phyloP scores from a whole-genome alignment of 106 monocot genomes.

The Dioscorea dumetorum region DNA sequence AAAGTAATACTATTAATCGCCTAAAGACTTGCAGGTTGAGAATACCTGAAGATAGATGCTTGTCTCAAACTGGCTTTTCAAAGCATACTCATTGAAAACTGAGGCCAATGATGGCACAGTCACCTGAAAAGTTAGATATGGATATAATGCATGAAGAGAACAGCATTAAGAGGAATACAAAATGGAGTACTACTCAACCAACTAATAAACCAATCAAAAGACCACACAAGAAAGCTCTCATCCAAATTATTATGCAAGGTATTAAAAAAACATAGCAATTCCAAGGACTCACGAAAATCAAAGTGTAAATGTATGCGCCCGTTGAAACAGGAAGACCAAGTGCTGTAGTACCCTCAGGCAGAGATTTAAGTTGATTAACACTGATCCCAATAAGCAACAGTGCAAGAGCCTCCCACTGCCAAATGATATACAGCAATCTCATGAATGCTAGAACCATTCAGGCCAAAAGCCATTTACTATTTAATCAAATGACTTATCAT shows the following conservation, averaged over 20 bases:
- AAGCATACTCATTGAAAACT: slow-evolving; percentile 92
- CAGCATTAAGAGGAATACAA: too few relatives aligned
- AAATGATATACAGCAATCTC: background rate
- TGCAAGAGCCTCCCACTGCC: slow-evolving; percentile 92
- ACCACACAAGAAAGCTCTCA: too few relatives aligned
- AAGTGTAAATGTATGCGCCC: slow-evolving; percentile 79
- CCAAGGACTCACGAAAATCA: slow-evolving; percentile 39
- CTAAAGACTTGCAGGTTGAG: background rate
- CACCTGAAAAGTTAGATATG: slow-evolving; percentile 39
- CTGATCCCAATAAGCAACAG: slow-evolving; percentile 92
- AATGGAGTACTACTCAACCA: too few relatives aligned
- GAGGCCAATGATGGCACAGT: slow-evolving; percentile 93
- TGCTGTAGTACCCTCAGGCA: slow-evolving; percentile 61
- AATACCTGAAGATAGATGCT: slow-evolving; percentile 97
- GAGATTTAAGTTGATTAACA: slow-evolving; percentile 71
- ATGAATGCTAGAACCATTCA: too few relatives aligned
- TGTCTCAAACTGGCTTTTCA: slow-evolving; percentile 97
- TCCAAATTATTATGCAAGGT: too few relatives aligned
- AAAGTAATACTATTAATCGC: too few relatives aligned
- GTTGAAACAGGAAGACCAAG: slow-evolving; percentile 71
- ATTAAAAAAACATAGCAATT: too few relatives aligned
- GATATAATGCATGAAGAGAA: too few relatives aligned
- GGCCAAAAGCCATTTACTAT: too few relatives aligned
- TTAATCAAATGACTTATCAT: too few relatives aligned
- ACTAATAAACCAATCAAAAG: too few relatives aligned